phyloP scores from a whole-genome alignment of 2,329 filamentous ascomycete genomes.

The Trichophyton equinum region DNA sequence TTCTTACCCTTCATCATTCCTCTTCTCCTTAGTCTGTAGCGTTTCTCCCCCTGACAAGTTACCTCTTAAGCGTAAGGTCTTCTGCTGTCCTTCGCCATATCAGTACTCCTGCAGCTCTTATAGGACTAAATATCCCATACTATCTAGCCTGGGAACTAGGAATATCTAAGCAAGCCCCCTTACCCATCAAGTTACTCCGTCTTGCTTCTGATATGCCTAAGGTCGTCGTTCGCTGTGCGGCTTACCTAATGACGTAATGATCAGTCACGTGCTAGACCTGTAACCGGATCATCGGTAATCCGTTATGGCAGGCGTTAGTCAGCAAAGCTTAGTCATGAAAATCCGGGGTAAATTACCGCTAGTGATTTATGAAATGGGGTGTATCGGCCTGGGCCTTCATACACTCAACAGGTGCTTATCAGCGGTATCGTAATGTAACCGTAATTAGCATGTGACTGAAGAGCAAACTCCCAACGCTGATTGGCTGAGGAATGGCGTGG shows the following conservation, averaged over 20 bases:
- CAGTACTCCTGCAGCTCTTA: too few relatives aligned
- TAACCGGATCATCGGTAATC: neutral
- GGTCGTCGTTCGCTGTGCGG: neutral
- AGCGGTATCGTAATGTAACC: neutral
- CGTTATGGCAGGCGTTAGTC: neutral
- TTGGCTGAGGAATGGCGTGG: neutral
- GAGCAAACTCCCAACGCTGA: neutral
- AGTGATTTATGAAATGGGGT: neutral
- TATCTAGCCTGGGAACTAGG: too few relatives aligned
- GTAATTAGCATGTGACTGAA: constrained; percentile 1
- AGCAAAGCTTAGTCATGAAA: neutral
- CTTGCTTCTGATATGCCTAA: too few relatives aligned
- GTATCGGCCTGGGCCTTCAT: neutral
- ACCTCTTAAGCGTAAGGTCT: too few relatives aligned
- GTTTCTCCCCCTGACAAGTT: too few relatives aligned
- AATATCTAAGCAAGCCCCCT: too few relatives aligned
- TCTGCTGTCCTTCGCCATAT: too few relatives aligned
- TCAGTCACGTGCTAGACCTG: neutral
- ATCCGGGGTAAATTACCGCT: constrained; percentile 4
- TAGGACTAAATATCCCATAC: too few relatives aligned
- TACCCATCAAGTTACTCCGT: too few relatives aligned
- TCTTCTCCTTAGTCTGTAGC: too few relatives aligned
- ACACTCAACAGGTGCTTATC: neutral
- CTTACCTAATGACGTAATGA: constrained; percentile 1
- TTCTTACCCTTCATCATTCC: too few relatives aligned